phyloP scores from a whole-genome alignment of 2,329 filamentous ascomycete genomes.

The Aspergillus flavus region DNA sequence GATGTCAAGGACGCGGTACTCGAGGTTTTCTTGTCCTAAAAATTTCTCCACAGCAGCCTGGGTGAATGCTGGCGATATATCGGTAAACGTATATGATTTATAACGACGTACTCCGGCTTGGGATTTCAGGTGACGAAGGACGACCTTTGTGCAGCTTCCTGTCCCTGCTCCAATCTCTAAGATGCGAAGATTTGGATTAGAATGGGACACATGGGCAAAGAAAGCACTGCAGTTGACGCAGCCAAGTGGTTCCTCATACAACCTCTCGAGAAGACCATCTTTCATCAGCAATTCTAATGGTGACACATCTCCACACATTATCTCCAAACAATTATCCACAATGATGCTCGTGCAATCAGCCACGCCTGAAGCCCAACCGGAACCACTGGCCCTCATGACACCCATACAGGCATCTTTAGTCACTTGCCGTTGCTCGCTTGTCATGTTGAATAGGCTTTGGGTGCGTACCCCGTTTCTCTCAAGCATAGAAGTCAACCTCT shows the following conservation, averaged over 20 bases:
- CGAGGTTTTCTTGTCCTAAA: conserved; percentile 12
- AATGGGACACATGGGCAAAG: background rate
- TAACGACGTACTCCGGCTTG: background rate
- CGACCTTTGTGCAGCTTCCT: conserved; percentile 12
- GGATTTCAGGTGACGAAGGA: background rate
- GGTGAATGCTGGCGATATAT: conserved; percentile 27
- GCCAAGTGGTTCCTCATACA: background rate
- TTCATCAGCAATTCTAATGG: too few relatives aligned
- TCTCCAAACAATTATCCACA: too few relatives aligned
- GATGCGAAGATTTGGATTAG: conserved; percentile 8
- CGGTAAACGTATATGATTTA: conserved; percentile 23
- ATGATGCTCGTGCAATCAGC: too few relatives aligned
- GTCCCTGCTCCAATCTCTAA: conserved; percentile 26
- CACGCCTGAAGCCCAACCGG: too few relatives aligned
- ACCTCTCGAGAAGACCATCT: too few relatives aligned
- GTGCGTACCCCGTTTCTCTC: too few relatives aligned
- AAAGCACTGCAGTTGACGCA: conserved; percentile 1
- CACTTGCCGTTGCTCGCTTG: too few relatives aligned
- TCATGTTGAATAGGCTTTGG: too few relatives aligned
- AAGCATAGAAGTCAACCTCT: too few relatives aligned
- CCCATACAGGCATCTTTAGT: too few relatives aligned
- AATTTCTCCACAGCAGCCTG: conserved; percentile 22
- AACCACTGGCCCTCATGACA: too few relatives aligned
- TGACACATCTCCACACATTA: too few relatives aligned
- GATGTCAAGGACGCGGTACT: conserved; percentile 29